Evolutionary conservation across 2,329 filamentous ascomycete species (phyloP).

Genomic region (Xylariaceae sp.): DNA sequence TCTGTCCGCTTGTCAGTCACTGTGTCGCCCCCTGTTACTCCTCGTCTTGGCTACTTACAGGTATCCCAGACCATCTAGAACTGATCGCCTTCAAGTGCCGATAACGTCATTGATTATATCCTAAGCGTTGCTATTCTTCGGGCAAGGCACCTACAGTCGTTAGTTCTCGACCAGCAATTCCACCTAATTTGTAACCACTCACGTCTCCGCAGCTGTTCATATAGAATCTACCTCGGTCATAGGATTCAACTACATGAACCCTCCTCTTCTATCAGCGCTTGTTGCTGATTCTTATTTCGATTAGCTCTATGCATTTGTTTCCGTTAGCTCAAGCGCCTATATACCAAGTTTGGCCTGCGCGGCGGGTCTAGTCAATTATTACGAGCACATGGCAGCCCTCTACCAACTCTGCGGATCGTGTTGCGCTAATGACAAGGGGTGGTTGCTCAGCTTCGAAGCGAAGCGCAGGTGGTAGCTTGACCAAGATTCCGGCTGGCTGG

Average conservation of each 20-base stretch:
- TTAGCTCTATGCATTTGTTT: no score
- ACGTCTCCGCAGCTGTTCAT: no score
- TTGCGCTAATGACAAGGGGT: constrained; percentile 7
- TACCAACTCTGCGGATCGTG: constrained; percentile 17
- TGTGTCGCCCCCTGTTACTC: constrained; percentile 3
- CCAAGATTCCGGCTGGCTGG: background rate
- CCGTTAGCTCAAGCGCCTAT: no score
- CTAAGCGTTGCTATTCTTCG: no score
- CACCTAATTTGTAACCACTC: no score
- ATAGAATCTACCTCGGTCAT: no score
- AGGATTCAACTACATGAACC: background rate
- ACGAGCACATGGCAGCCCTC: constrained; percentile 7
- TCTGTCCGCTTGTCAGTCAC: constrained; percentile 12
- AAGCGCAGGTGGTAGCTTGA: background rate
- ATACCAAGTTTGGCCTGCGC: background rate
- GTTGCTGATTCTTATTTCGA: no score
- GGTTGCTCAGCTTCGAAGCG: constrained; percentile 20
- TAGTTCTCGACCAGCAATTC: no score
- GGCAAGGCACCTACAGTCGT: no score
- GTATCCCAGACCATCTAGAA: constrained; percentile 9
- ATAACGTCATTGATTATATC: constrained; percentile 8
- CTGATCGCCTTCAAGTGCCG: constrained; percentile 24
- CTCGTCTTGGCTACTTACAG: constrained; percentile 23
- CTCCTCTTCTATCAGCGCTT: no score
- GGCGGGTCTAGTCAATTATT: background rate